phyloP scores from a whole-genome alignment of 2,329 filamentous ascomycete species.

The Fusarium vanettenii region DNA sequence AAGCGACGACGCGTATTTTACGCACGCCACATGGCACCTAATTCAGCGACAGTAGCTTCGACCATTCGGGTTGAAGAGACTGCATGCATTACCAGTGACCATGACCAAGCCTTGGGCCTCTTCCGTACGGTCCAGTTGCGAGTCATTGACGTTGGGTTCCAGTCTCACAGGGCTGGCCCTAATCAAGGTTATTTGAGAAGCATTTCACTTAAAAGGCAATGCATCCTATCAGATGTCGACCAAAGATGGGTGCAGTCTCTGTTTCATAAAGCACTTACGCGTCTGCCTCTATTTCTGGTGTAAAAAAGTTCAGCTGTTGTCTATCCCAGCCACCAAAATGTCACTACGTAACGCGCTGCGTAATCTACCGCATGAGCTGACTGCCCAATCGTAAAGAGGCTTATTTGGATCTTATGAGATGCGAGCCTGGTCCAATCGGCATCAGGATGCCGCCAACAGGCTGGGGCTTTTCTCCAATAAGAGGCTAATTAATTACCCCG shows the following conservation, averaged over 20 bases:
- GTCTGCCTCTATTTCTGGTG: background rate
- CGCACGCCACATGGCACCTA: background rate
- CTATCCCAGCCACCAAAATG: background rate
- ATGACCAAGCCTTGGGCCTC: background rate
- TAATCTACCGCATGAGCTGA: background rate
- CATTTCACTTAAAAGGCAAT: background rate
- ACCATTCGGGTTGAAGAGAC: background rate
- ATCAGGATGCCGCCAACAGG: background rate
- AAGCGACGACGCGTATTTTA: background rate
- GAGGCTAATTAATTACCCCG: background rate
- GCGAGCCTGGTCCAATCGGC: background rate
- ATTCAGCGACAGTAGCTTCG: background rate
- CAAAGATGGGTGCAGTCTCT: background rate
- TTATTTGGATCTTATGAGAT: background rate
- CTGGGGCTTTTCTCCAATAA: background rate
- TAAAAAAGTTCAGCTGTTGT: background rate
- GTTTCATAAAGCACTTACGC: background rate
- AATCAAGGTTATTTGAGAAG: background rate
- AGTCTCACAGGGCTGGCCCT: background rate
- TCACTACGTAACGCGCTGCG: background rate
- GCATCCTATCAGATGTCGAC: background rate
- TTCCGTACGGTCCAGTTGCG: background rate
- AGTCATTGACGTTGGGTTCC: background rate
- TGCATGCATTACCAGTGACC: background rate
- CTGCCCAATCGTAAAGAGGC: background rate